Evolutionary conservation across 2,329 filamentous ascomycete genomes (phyloP).

Genomic region (Fusarium sp.): DNA sequence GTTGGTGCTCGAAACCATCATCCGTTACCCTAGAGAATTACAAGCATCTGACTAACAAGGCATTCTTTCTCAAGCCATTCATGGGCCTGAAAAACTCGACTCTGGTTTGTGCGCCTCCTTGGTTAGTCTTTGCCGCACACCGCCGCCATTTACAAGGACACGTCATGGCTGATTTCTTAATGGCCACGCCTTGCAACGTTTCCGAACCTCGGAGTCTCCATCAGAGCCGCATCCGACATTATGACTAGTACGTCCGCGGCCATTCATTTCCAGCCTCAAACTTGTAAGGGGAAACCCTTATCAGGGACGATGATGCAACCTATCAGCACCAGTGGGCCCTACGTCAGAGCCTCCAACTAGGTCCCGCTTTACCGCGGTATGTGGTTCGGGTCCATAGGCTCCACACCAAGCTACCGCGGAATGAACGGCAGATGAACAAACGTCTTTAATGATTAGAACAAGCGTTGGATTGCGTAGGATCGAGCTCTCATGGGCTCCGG

Average conservation of each 20-base stretch:
- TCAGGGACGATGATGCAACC: neutral
- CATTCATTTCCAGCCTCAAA: neutral
- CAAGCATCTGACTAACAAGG: neutral
- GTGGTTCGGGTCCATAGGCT: neutral
- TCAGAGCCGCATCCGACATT: neutral
- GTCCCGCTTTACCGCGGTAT: neutral
- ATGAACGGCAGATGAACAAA: neutral
- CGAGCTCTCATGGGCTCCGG: neutral
- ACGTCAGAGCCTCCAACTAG: neutral
- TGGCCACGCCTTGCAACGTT: too few species aligned
- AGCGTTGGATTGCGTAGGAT: neutral
- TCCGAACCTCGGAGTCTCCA: neutral
- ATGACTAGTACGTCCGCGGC: neutral
- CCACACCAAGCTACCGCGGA: neutral
- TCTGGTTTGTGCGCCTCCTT: neutral
- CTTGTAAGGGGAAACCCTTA: neutral
- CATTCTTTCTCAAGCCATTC: neutral
- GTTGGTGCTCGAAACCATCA: neutral
- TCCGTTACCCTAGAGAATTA: neutral
- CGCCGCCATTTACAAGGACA: neutral
- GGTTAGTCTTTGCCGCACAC: neutral
- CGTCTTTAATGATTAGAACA: neutral
- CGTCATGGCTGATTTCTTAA: neutral
- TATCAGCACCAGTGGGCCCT: neutral
- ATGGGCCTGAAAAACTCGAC: neutral